Conservation (phyloP, 805 yeast genomes). For the Lipomyces sp. region DNA sequence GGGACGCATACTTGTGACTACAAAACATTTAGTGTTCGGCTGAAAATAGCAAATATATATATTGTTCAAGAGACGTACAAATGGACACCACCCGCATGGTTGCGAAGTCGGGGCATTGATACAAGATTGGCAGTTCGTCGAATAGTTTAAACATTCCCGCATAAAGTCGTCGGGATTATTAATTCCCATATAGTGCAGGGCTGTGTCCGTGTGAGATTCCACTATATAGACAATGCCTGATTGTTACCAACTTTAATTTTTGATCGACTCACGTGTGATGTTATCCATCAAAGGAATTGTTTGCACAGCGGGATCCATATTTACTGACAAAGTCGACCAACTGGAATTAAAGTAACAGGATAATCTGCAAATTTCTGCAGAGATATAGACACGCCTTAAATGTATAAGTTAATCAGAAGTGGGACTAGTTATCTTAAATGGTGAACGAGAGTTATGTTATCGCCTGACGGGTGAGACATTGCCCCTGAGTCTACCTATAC, state of each 20-base stretch:
- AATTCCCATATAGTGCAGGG: background rate
- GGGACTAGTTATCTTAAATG: background rate
- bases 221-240: background rate
- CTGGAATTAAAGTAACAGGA: background rate
- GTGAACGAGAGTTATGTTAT: no score
- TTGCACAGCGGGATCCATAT: background rate
- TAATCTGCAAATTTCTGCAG: background rate
- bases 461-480: no score
- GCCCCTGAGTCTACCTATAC: no score
- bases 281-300: background rate
- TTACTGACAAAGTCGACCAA: background rate
- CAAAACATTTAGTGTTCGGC: no score
- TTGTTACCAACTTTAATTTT: no score
- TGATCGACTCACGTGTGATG: background rate
- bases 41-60: background rate
- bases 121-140: slow-evolving; percentile 22
- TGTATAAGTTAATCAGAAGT: background rate
- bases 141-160: slow-evolving; percentile 16
- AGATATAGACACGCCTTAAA: background rate
- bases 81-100: slow-evolving; percentile 35
- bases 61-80: slow-evolving; percentile 17
- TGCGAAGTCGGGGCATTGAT: slow-evolving; percentile 15
- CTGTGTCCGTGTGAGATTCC: background rate
- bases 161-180: slow-evolving; percentile 17
- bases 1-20: slow-evolving; percentile 31